Percentiles rank a stretch among this genome's conserved stretches.
These are phyloP conservation scores for Kickxella alabastrina DNA, from an alignment of 192 early-diverging fungal species.

Conservation along the genomic window DNA sequence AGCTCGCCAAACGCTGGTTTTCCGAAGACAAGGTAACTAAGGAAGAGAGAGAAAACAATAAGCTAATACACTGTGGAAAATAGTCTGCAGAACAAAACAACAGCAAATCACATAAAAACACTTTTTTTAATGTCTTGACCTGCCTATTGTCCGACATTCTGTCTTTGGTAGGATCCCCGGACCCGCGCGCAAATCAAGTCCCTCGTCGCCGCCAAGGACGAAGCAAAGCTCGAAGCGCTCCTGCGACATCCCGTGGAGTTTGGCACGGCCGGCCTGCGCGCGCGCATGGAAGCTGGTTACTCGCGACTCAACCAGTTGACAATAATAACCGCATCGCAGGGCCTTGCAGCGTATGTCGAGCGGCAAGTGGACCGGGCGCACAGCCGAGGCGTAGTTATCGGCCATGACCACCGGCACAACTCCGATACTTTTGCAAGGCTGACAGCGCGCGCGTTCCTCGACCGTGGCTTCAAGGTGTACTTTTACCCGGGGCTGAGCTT, in stretches of 20 bases:
- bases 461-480: slow-evolving; percentile 74
- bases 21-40: slow-evolving; percentile 34
- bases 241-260: slow-evolving; percentile 64
- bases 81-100: neutral
- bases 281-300: slow-evolving; percentile 93
- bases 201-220: slow-evolving; percentile 20
- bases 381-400: slow-evolving; percentile 81
- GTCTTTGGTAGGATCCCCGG: slow-evolving; percentile 24
- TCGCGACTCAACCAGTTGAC: slow-evolving; percentile 90
- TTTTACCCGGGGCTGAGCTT: slow-evolving; percentile 70
- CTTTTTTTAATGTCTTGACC: neutral
- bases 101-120: neutral
- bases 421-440: slow-evolving; percentile 76
- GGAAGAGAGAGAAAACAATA: neutral
- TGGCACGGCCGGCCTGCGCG: slow-evolving; percentile 84
- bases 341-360: slow-evolving; percentile 67
- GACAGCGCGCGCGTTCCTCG: slow-evolving; percentile 79
- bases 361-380: slow-evolving; percentile 55
- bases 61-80: neutral
- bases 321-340: slow-evolving; percentile 91
- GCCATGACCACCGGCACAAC: slow-evolving; percentile 92
- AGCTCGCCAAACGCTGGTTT: slow-evolving; percentile 46
- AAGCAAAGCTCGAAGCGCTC: slow-evolving; percentile 25
- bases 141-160: neutral
- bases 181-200: slow-evolving; percentile 41